Conservation (phyloP, 2,329 filamentous ascomycete genomes). For the Lasiodiplodia sp. region DNA sequence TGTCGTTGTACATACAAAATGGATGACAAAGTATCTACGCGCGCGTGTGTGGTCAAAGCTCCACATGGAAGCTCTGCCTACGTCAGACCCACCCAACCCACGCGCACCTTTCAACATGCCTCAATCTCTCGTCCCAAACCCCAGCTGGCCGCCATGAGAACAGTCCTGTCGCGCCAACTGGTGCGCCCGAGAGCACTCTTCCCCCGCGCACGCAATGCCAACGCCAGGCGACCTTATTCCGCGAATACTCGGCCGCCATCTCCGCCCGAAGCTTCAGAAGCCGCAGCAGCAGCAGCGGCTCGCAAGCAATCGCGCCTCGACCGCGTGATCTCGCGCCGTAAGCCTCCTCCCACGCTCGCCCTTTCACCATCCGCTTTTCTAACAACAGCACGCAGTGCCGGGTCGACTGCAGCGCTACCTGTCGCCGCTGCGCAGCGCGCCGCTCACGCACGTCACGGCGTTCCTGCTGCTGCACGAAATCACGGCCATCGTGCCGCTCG, state of each 20-base stretch:
- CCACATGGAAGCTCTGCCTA: not conserved
- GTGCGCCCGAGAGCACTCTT: not conserved
- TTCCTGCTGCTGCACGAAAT: constrained; percentile 93
- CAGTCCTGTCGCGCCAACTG: not conserved
- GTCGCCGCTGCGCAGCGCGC: constrained; percentile 73
- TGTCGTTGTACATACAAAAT: not conserved
- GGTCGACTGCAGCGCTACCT: constrained; percentile 73
- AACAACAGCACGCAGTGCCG: constrained; percentile 52
- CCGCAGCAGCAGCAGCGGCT: not conserved
- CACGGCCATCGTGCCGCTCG: constrained; percentile 81
- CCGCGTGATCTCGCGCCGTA: constrained; percentile 26
- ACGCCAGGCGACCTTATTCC: not conserved
- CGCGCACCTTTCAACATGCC: not conserved
- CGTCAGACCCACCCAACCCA: not conserved
- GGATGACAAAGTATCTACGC: not conserved
- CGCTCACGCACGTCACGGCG: constrained; percentile 80
- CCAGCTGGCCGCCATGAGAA: not conserved
- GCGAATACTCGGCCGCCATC: not conserved
- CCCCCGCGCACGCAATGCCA: constrained; percentile 12
- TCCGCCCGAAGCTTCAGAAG: constrained; percentile 1
- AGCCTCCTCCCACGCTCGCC: not conserved
- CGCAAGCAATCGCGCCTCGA: constrained; percentile 29
- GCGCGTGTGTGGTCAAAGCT: not conserved
- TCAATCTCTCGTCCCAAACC: not conserved
- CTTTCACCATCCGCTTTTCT: not conserved